A percentile compares a stretch with the other conserved stretches of the same genome.
Conservation (phyloP, 148 eudicot species). For the Selenicereus undatus region DNA sequence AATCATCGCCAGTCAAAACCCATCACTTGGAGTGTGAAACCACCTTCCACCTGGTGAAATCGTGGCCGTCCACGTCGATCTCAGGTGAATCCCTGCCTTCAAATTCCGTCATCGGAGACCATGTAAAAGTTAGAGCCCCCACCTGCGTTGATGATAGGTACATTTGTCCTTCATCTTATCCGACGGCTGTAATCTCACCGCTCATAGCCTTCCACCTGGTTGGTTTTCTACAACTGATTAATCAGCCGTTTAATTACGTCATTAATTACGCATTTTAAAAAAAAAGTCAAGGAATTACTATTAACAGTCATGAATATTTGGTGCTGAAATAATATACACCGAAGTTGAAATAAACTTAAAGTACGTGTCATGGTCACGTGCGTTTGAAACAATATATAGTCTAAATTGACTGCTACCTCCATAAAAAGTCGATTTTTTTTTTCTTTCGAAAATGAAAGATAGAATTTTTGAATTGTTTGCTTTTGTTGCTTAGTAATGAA, state of each 20-base stretch:
- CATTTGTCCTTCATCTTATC: not conserved
- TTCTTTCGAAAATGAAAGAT: no score
- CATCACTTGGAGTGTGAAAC: not conserved
- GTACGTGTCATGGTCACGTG: no score
- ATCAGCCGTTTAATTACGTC: not conserved
- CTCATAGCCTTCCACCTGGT: not conserved
- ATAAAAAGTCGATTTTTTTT: no score
- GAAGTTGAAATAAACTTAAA: no score
- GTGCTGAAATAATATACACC: no score
- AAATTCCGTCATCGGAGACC: not conserved
- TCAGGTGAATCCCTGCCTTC: not conserved
- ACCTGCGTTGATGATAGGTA: not conserved
- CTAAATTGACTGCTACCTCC: not conserved
- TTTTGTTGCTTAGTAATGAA: no score
- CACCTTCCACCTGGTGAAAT: not conserved
- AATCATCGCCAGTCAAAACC: not conserved
- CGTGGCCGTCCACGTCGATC: not conserved
- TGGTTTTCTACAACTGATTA: not conserved
- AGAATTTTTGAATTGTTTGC: no score
- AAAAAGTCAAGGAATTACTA: not conserved
- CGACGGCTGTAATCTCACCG: slow-evolving; percentile 1
- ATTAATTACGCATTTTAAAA: not conserved
- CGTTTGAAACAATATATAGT: not conserved
- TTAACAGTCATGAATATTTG: no score
- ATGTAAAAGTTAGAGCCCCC: not conserved